Evolutionary conservation across 2,329 filamentous ascomycete species (phyloP), one percentile per base, ranked within the genome.

Genomic region (Paraconiothyrium sp.): DNA sequence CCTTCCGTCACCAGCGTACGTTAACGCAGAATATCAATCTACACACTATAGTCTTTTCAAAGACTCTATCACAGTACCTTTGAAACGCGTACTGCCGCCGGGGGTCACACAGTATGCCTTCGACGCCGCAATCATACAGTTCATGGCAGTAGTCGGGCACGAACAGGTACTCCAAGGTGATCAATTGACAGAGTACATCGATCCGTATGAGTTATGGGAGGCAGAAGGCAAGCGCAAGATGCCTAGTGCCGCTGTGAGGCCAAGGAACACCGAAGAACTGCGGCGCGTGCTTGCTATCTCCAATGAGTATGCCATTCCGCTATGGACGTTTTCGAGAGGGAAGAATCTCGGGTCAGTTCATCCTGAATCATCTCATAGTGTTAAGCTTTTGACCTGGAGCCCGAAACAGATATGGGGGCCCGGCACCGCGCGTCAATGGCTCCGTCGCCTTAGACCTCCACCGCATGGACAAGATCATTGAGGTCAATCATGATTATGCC

Each of bases 201-300:
- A 83, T 57, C 81, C 82, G 1, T 84, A 83, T 57, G 81, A 84
- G 68, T 73, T 83, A 10, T 76, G 76, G 3, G 81, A 83, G 61
- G 73, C 72, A 3, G 76, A 77, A 6, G 72, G 75, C 4, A 70
- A 74, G 57, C 74, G 81, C 27, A 80, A 76, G 47, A 75, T 83
- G 48, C 80, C 81, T 2, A 80, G 80, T 51, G 81, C 80, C 7
- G 81, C 81, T 8, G 78, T 83, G 16, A 79, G 81, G 72, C 72
- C 73, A 0, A 71, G 67, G 57, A 66, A 63, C 34, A 46, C 66
- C 0, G 70, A 74, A 7, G 68, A 75, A 34, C 11, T 76, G 43
- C 66, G 56, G 44, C 46, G 62, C 2, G 64, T 76, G 4, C 54
- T 76, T 48, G 65, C 64, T 11, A 55, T 75, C 10, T 69, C 66